Percentiles rank a stretch among this genome's conserved stretches.
Evolutionary conservation across 257 asterid genomes (phyloP).

Genomic region (Leptodermis oblonga): DNA sequence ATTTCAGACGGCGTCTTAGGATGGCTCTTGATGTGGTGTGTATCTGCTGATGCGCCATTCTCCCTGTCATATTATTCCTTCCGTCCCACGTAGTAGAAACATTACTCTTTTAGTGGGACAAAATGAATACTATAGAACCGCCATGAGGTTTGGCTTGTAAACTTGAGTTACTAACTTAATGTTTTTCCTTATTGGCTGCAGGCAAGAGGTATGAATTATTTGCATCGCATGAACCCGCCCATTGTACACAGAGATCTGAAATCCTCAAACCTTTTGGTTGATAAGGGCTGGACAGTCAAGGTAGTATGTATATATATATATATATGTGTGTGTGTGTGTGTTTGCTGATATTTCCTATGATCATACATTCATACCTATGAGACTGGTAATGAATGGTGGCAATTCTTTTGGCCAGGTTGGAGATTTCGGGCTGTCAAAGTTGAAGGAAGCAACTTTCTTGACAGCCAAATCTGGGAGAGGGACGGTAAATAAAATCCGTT

Average conservation of each 20-base stretch:
- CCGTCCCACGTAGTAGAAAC: too few relatives aligned
- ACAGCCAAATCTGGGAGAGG: slow-evolving; percentile 67
- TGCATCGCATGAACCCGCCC: slow-evolving; percentile 76
- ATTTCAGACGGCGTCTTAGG: slow-evolving; percentile 53
- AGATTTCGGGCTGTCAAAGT: slow-evolving; percentile 72
- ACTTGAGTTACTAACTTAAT: neutral
- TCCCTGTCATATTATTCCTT: neutral
- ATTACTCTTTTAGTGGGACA: too few relatives aligned
- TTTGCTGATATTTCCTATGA: neutral
- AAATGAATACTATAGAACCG: too few relatives aligned
- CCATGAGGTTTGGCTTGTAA: neutral
- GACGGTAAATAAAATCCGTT: slow-evolving; percentile 43
- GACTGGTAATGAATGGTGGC: too few relatives aligned
- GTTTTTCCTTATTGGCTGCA: slow-evolving; percentile 27
- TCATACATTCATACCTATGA: too few relatives aligned
- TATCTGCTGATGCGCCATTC: slow-evolving; percentile 11
- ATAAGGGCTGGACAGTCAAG: slow-evolving; percentile 77
- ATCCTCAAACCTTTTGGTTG: slow-evolving; percentile 78
- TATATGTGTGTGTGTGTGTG: too few relatives aligned
- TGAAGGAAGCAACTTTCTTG: slow-evolving; percentile 53
- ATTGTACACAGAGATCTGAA: slow-evolving; percentile 76
- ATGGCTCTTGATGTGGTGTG: slow-evolving; percentile 80
- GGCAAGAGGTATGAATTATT: slow-evolving; percentile 82
- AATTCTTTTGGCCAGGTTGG: slow-evolving; percentile 48
- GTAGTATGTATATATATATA: slow-evolving; percentile 26